Percentiles rank a stretch among this genome's conserved stretches.
Evolutionary conservation across 2,329 filamentous ascomycete species (phyloP).

Genomic region (Chalaropsis ovoidea): DNA sequence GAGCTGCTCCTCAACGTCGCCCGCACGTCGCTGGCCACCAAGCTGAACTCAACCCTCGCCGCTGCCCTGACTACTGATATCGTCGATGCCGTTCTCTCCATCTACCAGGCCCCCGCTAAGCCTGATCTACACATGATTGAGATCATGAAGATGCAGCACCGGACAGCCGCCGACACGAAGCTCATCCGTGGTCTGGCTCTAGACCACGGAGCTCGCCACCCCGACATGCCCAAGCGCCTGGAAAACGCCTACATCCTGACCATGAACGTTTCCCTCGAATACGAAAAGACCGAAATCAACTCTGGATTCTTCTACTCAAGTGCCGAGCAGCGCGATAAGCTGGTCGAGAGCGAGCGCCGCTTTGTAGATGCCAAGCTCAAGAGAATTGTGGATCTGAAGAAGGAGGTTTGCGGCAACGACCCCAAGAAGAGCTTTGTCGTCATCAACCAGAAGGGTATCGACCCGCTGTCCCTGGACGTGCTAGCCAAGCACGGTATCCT

Average conservation of each 20-base stretch:
- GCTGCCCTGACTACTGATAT: slow-evolving; percentile 88
- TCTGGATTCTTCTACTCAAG: slow-evolving; percentile 97
- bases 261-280: slow-evolving; percentile 92
- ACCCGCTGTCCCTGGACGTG: slow-evolving; percentile 89
- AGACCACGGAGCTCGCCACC: slow-evolving; percentile 91
- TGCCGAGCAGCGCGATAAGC: slow-evolving; percentile 92
- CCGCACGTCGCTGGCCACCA: slow-evolving; percentile 87
- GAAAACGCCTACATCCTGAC: slow-evolving; percentile 94
- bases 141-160: slow-evolving; percentile 99
- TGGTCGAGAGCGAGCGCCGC: slow-evolving; percentile 90
- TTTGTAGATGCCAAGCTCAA: slow-evolving; percentile 94
- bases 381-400: slow-evolving; percentile 97
- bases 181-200: slow-evolving; percentile 86
- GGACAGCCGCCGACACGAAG: slow-evolving; percentile 88
- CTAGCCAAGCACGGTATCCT: slow-evolving; percentile 97
- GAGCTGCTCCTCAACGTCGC: slow-evolving; percentile 90
- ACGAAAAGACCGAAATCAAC: slow-evolving; percentile 99
- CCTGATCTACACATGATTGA: slow-evolving; percentile 98
- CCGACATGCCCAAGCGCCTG: slow-evolving; percentile 94
- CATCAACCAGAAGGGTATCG: slow-evolving; percentile 98
- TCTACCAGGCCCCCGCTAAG: slow-evolving; percentile 80
- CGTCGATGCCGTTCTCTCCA: slow-evolving; percentile 89
- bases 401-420: slow-evolving; percentile 89
- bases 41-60: slow-evolving; percentile 80
- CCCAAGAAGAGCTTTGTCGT: slow-evolving; percentile 93